Conservation (phyloP, 257 asterid genomes). For the Voacanga thouarsii region DNA sequence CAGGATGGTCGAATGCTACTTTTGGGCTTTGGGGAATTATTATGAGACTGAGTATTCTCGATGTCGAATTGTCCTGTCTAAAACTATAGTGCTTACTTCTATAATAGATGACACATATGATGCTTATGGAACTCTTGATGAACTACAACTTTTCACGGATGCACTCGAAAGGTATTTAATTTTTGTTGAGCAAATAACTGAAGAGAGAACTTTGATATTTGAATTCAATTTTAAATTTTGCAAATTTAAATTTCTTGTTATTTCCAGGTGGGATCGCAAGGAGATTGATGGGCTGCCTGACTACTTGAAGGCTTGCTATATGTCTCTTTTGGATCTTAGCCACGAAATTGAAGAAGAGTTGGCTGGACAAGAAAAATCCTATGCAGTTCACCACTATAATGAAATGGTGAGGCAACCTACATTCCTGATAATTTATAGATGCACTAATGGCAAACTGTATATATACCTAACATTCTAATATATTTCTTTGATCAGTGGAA, state of each 20-base stretch:
- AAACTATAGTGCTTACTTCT: conserved; percentile 4
- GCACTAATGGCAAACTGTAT: too few relatives aligned
- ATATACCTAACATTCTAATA: too few relatives aligned
- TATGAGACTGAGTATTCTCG: conserved; percentile 18
- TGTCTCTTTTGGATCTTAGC: background rate
- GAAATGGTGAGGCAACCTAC: background rate
- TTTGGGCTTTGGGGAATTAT: conserved; percentile 22
- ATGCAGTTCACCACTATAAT: conserved; percentile 29
- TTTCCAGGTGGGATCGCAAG: conserved; percentile 37
- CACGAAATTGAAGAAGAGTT: background rate
- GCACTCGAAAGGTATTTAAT: conserved; percentile 5
- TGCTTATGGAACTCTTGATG: conserved; percentile 20
- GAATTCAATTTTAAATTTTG: too few relatives aligned
- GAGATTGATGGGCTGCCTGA: conserved; percentile 32
- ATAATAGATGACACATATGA: conserved; percentile 32
- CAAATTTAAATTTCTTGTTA: background rate
- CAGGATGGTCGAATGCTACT: conserved; percentile 29
- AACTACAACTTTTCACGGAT: conserved; percentile 10
- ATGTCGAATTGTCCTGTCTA: conserved; percentile 20
- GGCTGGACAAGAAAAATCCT: conserved; percentile 22
- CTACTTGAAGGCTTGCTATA: conserved; percentile 33
- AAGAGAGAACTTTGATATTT: too few relatives aligned
- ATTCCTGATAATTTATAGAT: too few relatives aligned
- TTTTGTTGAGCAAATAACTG: too few relatives aligned
- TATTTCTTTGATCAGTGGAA: background rate